Percentiles rank a stretch among this genome's conserved stretches.
These are phyloP conservation scores for Cicer judaicum DNA, from an alignment of 306 rosid genomes.

Conservation along the genomic window DNA sequence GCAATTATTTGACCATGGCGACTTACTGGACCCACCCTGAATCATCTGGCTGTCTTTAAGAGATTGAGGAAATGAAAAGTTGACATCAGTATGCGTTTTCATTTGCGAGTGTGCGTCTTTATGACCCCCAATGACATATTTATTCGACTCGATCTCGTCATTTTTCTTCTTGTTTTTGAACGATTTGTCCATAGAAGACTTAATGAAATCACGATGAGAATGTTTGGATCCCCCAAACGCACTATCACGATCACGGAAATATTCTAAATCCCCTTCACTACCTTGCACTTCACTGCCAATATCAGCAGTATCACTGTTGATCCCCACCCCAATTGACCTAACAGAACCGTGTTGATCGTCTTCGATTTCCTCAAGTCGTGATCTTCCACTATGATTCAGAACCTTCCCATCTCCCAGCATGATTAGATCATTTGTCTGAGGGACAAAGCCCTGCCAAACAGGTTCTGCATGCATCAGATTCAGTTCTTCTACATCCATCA, in stretches of 20 bases:
- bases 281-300: slow-evolving; percentile 89
- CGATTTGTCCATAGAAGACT: slow-evolving; percentile 55
- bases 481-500: slow-evolving; percentile 89
- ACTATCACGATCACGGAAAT: slow-evolving; percentile 68
- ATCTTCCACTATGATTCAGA: slow-evolving; percentile 65
- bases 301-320: slow-evolving; percentile 88
- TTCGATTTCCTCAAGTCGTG: slow-evolving; percentile 71
- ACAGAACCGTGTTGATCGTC: slow-evolving; percentile 91
- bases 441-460: slow-evolving; percentile 96
- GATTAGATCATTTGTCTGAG: slow-evolving; percentile 77
- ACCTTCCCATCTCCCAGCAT: slow-evolving; percentile 77
- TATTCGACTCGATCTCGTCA: slow-evolving; percentile 63
- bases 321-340: slow-evolving; percentile 98
- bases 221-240: slow-evolving; percentile 60
- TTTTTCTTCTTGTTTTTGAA: slow-evolving; percentile 60
- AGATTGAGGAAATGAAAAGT: slow-evolving; percentile 86
- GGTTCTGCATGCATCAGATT: slow-evolving; percentile 89
- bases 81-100: slow-evolving; percentile 62
- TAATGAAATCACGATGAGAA: slow-evolving; percentile 59
- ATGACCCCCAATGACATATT: slow-evolving; percentile 67
- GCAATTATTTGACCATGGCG: slow-evolving; percentile 67
- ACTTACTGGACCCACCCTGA: slow-evolving; percentile 67
- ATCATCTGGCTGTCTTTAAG: slow-evolving; percentile 63
- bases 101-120: slow-evolving; percentile 51
- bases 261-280: slow-evolving; percentile 84